phyloP scores from a whole-genome alignment of 2,329 filamentous ascomycete genomes.

The Triangularia verruculosa region DNA sequence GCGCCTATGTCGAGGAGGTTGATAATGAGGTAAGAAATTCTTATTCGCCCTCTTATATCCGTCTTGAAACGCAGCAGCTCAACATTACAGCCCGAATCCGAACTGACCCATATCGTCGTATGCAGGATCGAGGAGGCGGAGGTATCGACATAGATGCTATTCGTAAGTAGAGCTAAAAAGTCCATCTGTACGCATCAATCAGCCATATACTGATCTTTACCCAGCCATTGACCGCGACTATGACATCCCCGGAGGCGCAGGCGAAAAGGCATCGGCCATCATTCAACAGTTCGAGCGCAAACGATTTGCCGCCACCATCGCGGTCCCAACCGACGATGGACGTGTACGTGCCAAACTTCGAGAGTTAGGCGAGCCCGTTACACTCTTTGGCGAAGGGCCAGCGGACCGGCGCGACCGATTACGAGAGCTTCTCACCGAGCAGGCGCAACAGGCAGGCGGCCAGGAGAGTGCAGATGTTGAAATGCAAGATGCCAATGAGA shows the following conservation, averaged over 20 bases:
- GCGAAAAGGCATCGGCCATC: constrained; percentile 81
- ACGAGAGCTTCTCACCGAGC: constrained; percentile 72
- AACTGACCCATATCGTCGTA: constrained; percentile 28
- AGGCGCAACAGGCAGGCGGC: constrained; percentile 60
- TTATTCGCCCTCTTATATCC: constrained; percentile 12
- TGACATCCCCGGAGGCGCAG: constrained; percentile 65
- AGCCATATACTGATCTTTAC: constrained; percentile 8
- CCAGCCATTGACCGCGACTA: constrained; percentile 72
- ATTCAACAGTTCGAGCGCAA: constrained; percentile 89
- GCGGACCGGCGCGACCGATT: constrained; percentile 83
- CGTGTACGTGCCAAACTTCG: constrained; percentile 78
- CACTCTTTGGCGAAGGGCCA: constrained; percentile 86
- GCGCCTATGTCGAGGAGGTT: constrained; percentile 90
- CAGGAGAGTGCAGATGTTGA: constrained; percentile 56
- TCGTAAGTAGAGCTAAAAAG: constrained; percentile 32
- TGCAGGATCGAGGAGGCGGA: constrained; percentile 36
- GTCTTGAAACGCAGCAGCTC: constrained; percentile 23
- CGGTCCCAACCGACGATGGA: constrained; percentile 90
- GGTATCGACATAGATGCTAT: constrained; percentile 51
- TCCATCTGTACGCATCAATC: neutral
- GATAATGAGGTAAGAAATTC: constrained; percentile 58
- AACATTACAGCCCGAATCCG: constrained; percentile 22
- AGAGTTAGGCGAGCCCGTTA: constrained; percentile 88
- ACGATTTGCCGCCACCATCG: constrained; percentile 80
- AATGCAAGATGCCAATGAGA: constrained; percentile 58